A percentile compares a stretch with the other conserved stretches of the same genome.
phyloP scores from a whole-genome alignment of 768 basidiomycete species.

The Porpolomopsis calyptriformis region DNA sequence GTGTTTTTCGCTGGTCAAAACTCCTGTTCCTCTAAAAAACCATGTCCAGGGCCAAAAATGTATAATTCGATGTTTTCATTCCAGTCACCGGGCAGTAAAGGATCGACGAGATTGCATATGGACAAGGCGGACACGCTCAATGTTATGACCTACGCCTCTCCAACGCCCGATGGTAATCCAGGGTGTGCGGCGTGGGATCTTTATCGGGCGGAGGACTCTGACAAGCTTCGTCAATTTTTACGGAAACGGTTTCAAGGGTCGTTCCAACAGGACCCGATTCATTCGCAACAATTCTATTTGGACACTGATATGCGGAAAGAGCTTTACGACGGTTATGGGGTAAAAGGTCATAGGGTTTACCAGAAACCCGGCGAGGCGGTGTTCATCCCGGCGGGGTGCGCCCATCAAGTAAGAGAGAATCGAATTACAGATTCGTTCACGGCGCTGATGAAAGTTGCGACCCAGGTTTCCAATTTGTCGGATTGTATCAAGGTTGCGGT shows the following conservation, averaged over 20 bases:
- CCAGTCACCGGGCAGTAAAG: slow-evolving; percentile 58
- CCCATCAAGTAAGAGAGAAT: slow-evolving; percentile 80
- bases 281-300: slow-evolving; percentile 81
- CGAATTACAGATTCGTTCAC: too few relatives aligned
- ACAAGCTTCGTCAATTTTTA: slow-evolving; percentile 68
- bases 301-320: slow-evolving; percentile 57
- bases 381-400: slow-evolving; percentile 91
- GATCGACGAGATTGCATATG: slow-evolving; percentile 86
- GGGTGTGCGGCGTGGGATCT: slow-evolving; percentile 92
- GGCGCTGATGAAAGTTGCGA: too few relatives aligned
- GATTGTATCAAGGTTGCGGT: slow-evolving; percentile 94
- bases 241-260: slow-evolving; percentile 46
- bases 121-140: slow-evolving; percentile 93
- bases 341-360: slow-evolving; percentile 75
- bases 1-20: slow-evolving; percentile 12
- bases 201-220: slow-evolving; percentile 71
- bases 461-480: slow-evolving; percentile 83
- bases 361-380: slow-evolving; percentile 89
- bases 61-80: slow-evolving; percentile 80
- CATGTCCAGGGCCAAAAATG: slow-evolving; percentile 74
- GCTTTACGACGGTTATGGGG: slow-evolving; percentile 55
- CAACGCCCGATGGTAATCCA: slow-evolving; percentile 44
- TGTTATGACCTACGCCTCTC: slow-evolving; percentile 70
- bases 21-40: not conserved
- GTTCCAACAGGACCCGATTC: slow-evolving; percentile 73